Conservation (phyloP, 129 eudicot species). For the Logfia minima region DNA sequence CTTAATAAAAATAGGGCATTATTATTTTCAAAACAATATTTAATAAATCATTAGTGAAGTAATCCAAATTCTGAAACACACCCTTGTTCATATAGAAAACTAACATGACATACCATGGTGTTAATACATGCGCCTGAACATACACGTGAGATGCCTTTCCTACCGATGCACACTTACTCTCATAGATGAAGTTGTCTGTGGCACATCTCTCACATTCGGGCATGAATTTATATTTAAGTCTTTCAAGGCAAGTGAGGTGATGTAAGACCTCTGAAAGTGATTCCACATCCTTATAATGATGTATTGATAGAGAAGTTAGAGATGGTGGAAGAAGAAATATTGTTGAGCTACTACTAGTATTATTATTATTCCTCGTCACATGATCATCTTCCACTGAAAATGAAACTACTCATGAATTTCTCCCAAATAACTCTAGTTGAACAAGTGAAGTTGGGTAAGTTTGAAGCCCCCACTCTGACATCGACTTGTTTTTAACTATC, state of each 20-base stretch:
- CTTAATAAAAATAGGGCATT: no score
- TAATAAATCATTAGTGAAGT: no score
- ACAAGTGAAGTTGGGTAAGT: background rate
- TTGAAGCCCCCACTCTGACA: background rate
- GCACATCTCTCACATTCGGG: background rate
- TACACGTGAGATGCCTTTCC: background rate
- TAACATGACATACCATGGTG: background rate
- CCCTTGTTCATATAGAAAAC: no score
- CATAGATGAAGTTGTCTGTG: background rate
- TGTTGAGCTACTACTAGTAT: background rate
- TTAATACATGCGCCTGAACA: background rate
- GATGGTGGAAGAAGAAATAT: background rate
- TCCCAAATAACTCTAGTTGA: background rate
- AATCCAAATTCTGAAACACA: no score
- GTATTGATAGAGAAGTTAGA: background rate
- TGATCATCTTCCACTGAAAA: background rate
- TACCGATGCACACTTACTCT: background rate
- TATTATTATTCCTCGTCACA: background rate
- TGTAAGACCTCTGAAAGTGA: background rate
- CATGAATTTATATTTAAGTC: background rate
- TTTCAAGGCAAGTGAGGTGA: background rate
- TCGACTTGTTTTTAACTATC: background rate
- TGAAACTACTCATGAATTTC: background rate
- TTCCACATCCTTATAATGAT: background rate
- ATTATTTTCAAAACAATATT: no score